Percentiles rank a stretch among this genome's conserved stretches.
These are phyloP conservation scores for Miscanthus lutarioriparius DNA, from an alignment of 176 grass and related monocot genomes.

Conservation along the genomic window DNA sequence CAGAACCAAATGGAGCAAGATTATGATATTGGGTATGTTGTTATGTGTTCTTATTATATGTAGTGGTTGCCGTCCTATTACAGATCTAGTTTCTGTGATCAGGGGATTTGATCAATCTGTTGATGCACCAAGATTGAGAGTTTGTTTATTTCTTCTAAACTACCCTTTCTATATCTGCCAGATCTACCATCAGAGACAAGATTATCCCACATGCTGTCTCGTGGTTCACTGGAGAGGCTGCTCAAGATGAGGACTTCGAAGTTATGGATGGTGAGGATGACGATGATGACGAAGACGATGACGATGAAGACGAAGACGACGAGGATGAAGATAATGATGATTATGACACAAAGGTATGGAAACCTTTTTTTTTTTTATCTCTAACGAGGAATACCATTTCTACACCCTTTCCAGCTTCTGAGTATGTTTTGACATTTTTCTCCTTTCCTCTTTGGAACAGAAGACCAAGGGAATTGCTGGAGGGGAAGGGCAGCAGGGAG, in stretches of 20 bases:
- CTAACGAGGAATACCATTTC: neutral
- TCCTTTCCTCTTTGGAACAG: slow-evolving; percentile 40
- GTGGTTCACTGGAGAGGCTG: slow-evolving; percentile 90
- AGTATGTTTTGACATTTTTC: neutral
- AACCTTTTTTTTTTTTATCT: neutral
- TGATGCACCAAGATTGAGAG: neutral
- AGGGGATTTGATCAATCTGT: neutral
- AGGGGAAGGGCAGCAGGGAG: slow-evolving; percentile 63
- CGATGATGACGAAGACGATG: slow-evolving; percentile 18
- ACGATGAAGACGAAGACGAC: slow-evolving; percentile 44
- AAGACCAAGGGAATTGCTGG: slow-evolving; percentile 46
- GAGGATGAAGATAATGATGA: slow-evolving; percentile 55
- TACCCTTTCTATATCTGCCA: slow-evolving; percentile 20
- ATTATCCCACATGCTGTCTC: slow-evolving; percentile 94
- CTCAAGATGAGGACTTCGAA: slow-evolving; percentile 72
- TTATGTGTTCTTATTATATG: neutral
- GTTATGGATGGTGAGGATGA: slow-evolving; percentile 73
- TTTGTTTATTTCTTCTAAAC: slow-evolving; percentile 7
- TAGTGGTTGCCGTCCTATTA: neutral
- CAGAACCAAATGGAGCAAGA: slow-evolving; percentile 97
- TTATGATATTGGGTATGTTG: slow-evolving; percentile 87
- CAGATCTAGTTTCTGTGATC: neutral
- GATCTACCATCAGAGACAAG: slow-evolving; percentile 95
- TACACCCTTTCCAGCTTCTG: neutral
- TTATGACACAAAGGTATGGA: slow-evolving; percentile 35